phyloP scores from a whole-genome alignment of 768 basidiomycete genomes.

The Termitomyces sp. region DNA sequence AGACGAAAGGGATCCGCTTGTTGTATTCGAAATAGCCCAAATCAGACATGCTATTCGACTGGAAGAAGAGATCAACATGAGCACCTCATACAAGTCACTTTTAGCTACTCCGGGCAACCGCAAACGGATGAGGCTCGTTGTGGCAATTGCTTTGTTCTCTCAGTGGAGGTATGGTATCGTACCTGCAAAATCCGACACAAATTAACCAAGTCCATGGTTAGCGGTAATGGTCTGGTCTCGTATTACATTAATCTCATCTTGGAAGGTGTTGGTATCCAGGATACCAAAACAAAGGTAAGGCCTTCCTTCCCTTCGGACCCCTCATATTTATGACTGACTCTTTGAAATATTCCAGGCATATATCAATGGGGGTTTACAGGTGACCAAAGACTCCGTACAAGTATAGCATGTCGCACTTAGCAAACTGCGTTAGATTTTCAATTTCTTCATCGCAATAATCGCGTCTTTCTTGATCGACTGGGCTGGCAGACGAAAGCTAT shows the following conservation, averaged over 20 bases:
- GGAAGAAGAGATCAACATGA: conserved; percentile 49
- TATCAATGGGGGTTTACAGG: conserved; percentile 62
- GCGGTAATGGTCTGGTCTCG: conserved; percentile 66
- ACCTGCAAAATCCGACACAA: neutral
- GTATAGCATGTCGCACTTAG: neutral
- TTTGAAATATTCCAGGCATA: conserved; percentile 21
- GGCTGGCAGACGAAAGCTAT: conserved; percentile 64
- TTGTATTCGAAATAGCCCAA: conserved; percentile 54
- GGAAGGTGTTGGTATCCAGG: conserved; percentile 55
- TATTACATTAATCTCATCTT: conserved; percentile 72
- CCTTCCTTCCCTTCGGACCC: neutral
- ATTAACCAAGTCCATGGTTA: conserved; percentile 15
- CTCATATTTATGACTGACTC: neutral
- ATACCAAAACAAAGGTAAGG: conserved; percentile 42
- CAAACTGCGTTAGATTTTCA: conserved; percentile 44
- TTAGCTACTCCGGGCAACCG: conserved; percentile 63
- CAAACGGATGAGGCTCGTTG: conserved; percentile 60
- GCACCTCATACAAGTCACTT: conserved; percentile 45
- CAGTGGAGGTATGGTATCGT: conserved; percentile 57
- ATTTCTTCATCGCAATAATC: conserved; percentile 50
- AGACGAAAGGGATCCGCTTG: conserved; percentile 55
- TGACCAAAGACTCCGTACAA: conserved; percentile 9
- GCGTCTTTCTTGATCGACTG: conserved; percentile 64
- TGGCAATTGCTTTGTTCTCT: conserved; percentile 63
- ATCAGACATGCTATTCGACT: conserved; percentile 63